phyloP scores from a whole-genome alignment of 345 rosid genomes.

The Acer negundo region DNA sequence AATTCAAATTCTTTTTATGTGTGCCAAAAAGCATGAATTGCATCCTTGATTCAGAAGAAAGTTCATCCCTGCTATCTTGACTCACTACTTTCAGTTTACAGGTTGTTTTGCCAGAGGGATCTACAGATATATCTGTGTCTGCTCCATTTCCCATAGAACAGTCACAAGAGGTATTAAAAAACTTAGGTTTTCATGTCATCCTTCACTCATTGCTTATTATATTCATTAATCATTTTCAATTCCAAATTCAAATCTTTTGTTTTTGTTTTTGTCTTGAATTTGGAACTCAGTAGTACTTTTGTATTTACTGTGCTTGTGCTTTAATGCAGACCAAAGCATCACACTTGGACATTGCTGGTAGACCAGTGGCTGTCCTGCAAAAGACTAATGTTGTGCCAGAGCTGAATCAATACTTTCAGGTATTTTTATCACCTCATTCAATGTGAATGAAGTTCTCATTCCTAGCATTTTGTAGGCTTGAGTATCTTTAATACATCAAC shows the following conservation, averaged over 20 bases:
- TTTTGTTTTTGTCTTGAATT: constrained; percentile 6
- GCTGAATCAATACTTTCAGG: constrained; percentile 94
- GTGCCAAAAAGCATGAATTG: neutral
- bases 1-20: neutral
- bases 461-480: neutral
- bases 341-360: constrained; percentile 89
- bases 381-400: constrained; percentile 83
- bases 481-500: neutral
- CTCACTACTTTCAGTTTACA: constrained; percentile 28
- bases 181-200: constrained; percentile 17
- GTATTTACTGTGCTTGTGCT: constrained; percentile 13
- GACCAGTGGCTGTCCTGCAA: constrained; percentile 81
- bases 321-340: constrained; percentile 69
- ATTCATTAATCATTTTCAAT: neutral
- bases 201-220: neutral
- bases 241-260: neutral
- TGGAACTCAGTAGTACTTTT: constrained; percentile 4
- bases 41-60: neutral
- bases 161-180: constrained; percentile 66
- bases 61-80: constrained; percentile 19
- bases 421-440: constrained; percentile 28
- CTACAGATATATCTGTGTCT: constrained; percentile 61
- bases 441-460: constrained; percentile 2
- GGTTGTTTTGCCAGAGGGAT: constrained; percentile 97
- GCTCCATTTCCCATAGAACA: constrained; percentile 77